Conservation (phyloP, 495 filamentous ascomycete genomes). For the Pyrenula massariospora region DNA sequence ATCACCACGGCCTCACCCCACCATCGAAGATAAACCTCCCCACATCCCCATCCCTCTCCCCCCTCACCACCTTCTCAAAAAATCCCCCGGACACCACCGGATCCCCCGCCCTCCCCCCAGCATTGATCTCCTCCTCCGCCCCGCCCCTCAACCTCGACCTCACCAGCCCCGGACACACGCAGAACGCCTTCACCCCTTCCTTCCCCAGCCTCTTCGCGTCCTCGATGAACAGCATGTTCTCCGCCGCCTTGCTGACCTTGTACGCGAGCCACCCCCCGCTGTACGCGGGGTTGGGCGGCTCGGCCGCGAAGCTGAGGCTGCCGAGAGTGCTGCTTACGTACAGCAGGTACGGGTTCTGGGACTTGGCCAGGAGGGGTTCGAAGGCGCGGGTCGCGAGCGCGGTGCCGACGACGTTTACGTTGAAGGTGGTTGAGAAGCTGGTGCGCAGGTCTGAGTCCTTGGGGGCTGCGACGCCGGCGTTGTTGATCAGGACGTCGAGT, state of each 20-base stretch:
- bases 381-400: not conserved
- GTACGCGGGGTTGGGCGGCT: not conserved
- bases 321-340: conserved; percentile 1
- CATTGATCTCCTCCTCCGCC: too few relatives aligned
- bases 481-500: conserved; percentile 32
- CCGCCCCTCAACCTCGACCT: too few relatives aligned
- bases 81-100: too few relatives aligned
- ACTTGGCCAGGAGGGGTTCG: not conserved
- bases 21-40: too few relatives aligned
- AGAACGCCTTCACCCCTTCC: conserved; percentile 1
- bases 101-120: too few relatives aligned
- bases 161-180: too few relatives aligned
- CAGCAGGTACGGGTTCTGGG: not conserved
- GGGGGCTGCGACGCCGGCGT: too few relatives aligned
- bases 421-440: conserved; percentile 14
- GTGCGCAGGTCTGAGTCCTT: too few relatives aligned
- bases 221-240: not conserved
- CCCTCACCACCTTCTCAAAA: too few relatives aligned
- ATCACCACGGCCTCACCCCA: too few relatives aligned
- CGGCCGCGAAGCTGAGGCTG: not conserved
- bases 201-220: not conserved
- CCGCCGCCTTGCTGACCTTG: not conserved
- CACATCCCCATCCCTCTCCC: too few relatives aligned
- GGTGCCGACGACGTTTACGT: conserved; percentile 1
- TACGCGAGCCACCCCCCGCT: not conserved